Evolutionary conservation across 2,329 filamentous ascomycete genomes (phyloP), one percentile per base, ranked within the genome.

Genomic region (Penicillium brevicompactum): DNA sequence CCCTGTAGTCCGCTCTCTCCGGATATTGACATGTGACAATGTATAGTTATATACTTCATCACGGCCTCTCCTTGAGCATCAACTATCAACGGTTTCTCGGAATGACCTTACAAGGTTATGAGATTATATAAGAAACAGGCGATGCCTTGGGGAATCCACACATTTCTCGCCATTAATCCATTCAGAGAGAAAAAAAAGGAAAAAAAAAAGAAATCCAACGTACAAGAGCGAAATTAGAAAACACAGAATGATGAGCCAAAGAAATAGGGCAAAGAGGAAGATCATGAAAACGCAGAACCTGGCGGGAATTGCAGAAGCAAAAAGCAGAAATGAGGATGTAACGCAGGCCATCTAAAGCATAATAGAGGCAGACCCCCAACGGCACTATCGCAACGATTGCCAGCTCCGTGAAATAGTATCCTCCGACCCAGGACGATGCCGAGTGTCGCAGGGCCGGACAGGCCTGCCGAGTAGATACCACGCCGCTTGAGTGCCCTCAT

Each of bases 161-260:
- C 61, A 50, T 61, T 69, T 65, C 66, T 71, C 65, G 67, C 66
- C 69, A 71, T 73, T 74, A 73, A 66, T 70, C 59, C 68, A 67
- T 70, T 71, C 65, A 65, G 46, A 68, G 34, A 37, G 14, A 37
- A 37, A 37, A 37, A 37, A n/a, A n/a, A 37, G 2, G 24, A 6
- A 27, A 27, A 65, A 62, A 65, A 62, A 67, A 34, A 24, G 60
- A 63, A 68, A 66, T 69, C 69, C 70, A 72, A 72, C 65, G 61
- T 68, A 69, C 63, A 63, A 57, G 46, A 53, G 46, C 45, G 43
- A 53, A 57, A 55, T 53, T 58, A 56, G 60, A 55, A 51, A 59
- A 51, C 46, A 55, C 49, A 49, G 46, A 57, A 54, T 45, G 40
- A 54, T 46, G 47, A 47, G 41, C 52, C 52, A 51, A 54, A 31